A percentile compares a stretch with the other conserved stretches of the same genome.
Evolutionary conservation across 257 asterid genomes (phyloP).

Genomic region (Penstemon davidsonii): DNA sequence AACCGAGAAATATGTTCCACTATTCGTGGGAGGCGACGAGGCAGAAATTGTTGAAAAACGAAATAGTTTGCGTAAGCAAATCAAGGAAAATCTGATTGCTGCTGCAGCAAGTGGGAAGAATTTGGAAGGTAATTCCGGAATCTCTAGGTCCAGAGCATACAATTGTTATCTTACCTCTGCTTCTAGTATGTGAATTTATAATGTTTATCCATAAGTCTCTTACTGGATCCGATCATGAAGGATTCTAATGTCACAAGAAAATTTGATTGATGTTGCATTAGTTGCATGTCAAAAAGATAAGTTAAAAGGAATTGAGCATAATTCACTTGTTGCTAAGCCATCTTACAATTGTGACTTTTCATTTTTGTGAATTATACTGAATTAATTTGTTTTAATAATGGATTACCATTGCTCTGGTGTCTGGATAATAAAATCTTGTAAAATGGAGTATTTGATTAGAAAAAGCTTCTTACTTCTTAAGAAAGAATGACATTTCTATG

Average conservation of each 20-base stretch:
- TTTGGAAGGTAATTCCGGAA: conserved; percentile 68
- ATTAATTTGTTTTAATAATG: no score
- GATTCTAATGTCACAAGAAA: neutral
- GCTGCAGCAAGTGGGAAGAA: conserved; percentile 99
- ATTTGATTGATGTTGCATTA: neutral
- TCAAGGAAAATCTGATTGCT: conserved; percentile 73
- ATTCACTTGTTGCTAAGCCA: no score
- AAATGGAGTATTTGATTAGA: neutral
- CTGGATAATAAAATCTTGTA: no score
- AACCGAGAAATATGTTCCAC: conserved; percentile 75
- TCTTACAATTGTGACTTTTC: no score
- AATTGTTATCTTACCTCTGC: neutral
- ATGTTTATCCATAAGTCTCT: neutral
- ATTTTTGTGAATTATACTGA: no score
- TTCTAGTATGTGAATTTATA: neutral
- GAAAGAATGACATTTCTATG: neutral
- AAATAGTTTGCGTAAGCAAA: conserved; percentile 60
- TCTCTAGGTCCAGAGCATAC: neutral
- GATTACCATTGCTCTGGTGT: no score
- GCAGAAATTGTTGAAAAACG: conserved; percentile 70
- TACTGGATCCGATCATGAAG: neutral
- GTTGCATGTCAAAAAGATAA: no score
- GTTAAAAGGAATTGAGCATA: no score
- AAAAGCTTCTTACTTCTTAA: neutral
- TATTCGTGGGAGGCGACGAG: conserved; percentile 84